Percentiles rank a stretch among this genome's conserved stretches.
These are phyloP conservation scores for Colletotrichum graminicola DNA, from an alignment of 2,329 filamentous ascomycete species.

Conservation along the genomic window DNA sequence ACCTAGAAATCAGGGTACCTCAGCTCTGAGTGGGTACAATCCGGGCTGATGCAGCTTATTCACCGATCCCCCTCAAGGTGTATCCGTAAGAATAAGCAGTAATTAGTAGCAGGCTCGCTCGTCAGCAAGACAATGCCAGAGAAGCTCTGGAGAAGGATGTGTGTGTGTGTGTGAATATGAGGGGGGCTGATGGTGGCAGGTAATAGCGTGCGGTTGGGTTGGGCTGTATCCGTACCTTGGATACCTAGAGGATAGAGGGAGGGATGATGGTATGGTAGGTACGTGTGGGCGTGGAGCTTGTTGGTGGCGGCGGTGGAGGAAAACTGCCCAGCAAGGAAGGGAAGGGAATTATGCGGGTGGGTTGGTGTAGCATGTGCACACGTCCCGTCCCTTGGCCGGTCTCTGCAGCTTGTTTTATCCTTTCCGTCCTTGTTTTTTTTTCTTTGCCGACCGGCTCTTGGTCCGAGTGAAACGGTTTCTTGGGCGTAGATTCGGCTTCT, in stretches of 20 bases:
- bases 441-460: not conserved
- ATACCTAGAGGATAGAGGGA: not conserved
- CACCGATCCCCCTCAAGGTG: slow-evolving; percentile 27
- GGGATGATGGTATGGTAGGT: too few species aligned
- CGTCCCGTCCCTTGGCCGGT: slow-evolving; percentile 19
- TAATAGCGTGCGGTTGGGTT: not conserved
- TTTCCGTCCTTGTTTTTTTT: slow-evolving; percentile 8
- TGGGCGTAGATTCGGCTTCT: slow-evolving; percentile 31
- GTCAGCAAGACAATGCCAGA: slow-evolving; percentile 31
- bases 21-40: slow-evolving; percentile 32
- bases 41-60: slow-evolving; percentile 41
- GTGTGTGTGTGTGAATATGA: slow-evolving; percentile 3
- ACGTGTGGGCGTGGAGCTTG: not conserved
- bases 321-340: slow-evolving; percentile 14
- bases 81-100: slow-evolving; percentile 22
- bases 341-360: slow-evolving; percentile 18
- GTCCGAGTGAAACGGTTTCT: not conserved
- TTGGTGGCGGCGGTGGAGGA: slow-evolving; percentile 10
- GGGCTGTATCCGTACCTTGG: not conserved
- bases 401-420: slow-evolving; percentile 10
- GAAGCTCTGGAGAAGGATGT: slow-evolving; percentile 6
- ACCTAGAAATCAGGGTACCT: slow-evolving; percentile 14
- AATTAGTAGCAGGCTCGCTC: slow-evolving; percentile 4
- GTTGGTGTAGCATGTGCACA: not conserved
- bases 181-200: not conserved